Base-by-base conservation (phyloP, 768 basidiomycete species). In the Phanerodontia chrysosporium region DNA sequence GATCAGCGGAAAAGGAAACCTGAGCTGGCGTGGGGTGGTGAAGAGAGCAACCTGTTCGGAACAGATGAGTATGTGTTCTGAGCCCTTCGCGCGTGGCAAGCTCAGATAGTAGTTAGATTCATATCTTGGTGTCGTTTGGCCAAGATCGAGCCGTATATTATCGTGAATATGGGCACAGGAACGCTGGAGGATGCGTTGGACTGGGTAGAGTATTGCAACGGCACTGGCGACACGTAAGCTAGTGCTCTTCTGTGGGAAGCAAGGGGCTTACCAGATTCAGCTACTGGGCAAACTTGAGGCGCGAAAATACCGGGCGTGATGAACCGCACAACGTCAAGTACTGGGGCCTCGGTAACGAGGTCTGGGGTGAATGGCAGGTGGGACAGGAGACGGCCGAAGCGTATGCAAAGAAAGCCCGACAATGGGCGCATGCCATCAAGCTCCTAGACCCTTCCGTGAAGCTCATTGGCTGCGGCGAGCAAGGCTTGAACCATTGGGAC, bases 191-290 rank as follows among this genome's bases (percentile, higher is more conserved):
- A 85, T 44, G 83, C 83, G 0, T 69, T 86, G 24, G 78, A 75
- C 7, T 84, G 81, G 83, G 58, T 85, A 16, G 85, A 86, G 60
- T 86, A 85, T 67, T 85, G 83, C 66, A 85, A 85, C 59, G 80
- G 82, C 0, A 74, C 70, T 0, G 73, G 73, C 1, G 69, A 75
- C 57, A 75, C 75, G 66, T 66, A 18, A 49, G 67, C n/a, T n/a
- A n/a, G n/a, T n/a, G n/a, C 56, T n/a, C 28, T 27, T 28, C 22
- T 8, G 9, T 44, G 25, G 2, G 9, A 45, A 9, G 6, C 13
- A 9, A 36, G 14, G 5, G 44, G 22, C 51, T 49, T 18, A 56
- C 27, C n/a, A 42, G 22, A n/a, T 12, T 6, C 54, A 68, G 65
- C 0, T 71, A 76, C 65, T 85, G 82, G 69, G 83, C 85, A 7